phyloP scores from a whole-genome alignment of 805 yeast genomes.

The Candida pseudofarinosa region DNA sequence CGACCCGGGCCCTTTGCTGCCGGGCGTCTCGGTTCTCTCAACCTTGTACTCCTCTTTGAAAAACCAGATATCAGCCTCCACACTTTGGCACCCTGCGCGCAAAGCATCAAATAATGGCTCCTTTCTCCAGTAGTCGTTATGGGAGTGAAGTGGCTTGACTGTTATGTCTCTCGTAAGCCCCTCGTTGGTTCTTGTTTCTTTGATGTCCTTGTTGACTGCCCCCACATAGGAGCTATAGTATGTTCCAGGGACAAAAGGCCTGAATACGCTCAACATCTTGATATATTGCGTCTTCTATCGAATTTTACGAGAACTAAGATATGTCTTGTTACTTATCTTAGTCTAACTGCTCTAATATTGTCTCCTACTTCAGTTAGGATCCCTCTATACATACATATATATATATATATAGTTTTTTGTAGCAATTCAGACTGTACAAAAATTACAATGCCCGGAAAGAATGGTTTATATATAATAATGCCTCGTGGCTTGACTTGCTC shows the following conservation, averaged over 20 bases:
- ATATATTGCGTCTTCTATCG: not conserved
- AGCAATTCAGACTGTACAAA: too few relatives aligned
- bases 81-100: constrained; percentile 49
- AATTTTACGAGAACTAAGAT: too few relatives aligned
- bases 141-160: constrained; percentile 54
- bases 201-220: constrained; percentile 4
- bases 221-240: not conserved
- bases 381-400: too few relatives aligned
- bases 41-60: constrained; percentile 30
- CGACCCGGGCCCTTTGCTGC: constrained; percentile 14
- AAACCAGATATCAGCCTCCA: constrained; percentile 68
- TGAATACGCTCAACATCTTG: constrained; percentile 14
- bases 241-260: constrained; percentile 4
- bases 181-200: constrained; percentile 14
- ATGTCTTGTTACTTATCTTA: too few relatives aligned
- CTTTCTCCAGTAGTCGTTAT: constrained; percentile 65
- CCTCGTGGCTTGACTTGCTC: not conserved
- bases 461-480: not conserved
- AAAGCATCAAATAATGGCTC: constrained; percentile 58
- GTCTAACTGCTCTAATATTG: too few relatives aligned
- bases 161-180: constrained; percentile 32
- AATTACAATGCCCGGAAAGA: too few relatives aligned
- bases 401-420: too few relatives aligned
- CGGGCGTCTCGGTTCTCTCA: constrained; percentile 21
- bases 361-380: too few relatives aligned